phyloP scores from a whole-genome alignment of 345 rosid genomes.

The Syzygium oleosum region DNA sequence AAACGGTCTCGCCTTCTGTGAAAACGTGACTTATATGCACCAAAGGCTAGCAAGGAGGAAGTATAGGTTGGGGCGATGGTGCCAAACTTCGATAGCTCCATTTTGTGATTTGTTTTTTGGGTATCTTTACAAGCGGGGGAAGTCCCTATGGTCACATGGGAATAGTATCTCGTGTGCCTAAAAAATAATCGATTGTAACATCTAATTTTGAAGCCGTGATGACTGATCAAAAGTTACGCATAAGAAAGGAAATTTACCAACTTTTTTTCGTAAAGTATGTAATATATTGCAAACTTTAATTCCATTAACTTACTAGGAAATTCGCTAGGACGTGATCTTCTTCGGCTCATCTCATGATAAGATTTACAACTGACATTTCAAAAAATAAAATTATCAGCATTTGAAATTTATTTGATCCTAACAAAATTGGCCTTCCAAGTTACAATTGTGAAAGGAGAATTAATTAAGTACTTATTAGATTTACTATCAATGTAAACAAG shows the following conservation, averaged over 20 bases:
- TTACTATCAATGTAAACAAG: too few species aligned
- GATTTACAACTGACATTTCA: not conserved
- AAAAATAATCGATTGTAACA: not conserved
- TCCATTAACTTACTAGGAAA: not conserved
- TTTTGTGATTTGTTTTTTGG: not conserved
- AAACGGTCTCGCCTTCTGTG: not conserved
- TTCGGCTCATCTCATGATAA: not conserved
- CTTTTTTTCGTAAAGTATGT: not conserved
- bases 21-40: not conserved
- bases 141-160: not conserved
- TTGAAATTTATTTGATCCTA: not conserved
- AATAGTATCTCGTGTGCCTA: not conserved
- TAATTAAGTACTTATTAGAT: too few species aligned
- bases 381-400: too few species aligned
- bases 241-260: too few species aligned
- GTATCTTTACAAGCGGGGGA: not conserved
- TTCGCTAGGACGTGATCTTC: not conserved
- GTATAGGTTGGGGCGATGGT: not conserved
- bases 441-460: not conserved
- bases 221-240: not conserved
- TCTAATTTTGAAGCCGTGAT: not conserved
- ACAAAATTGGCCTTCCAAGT: not conserved
- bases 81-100: not conserved
- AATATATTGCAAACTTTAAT: not conserved
- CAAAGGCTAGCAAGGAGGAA: not conserved